Evolutionary conservation across 192 early-diverging fungal species (phyloP).

Genomic region (Funneliformis geosporum): DNA sequence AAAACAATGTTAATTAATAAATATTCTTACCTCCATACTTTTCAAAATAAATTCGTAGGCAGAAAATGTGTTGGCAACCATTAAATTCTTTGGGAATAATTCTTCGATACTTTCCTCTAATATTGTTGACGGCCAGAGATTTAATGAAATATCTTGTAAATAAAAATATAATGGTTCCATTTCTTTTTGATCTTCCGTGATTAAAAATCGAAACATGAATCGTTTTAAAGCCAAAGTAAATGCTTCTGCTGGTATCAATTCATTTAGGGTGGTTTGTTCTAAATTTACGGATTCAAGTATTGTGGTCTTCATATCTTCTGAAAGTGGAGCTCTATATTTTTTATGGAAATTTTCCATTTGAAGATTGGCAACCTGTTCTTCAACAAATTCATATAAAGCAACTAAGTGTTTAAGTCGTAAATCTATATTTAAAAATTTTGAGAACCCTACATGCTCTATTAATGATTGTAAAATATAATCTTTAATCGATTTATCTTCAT

Average conservation of each 20-base stretch:
- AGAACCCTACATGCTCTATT: not conserved
- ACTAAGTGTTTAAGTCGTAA: slow-evolving; percentile 24
- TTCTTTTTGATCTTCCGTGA: not conserved
- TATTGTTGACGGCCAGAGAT: not conserved
- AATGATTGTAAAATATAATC: slow-evolving; percentile 13
- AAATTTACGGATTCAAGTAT: not conserved
- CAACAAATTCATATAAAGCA: slow-evolving; percentile 28
- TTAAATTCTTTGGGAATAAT: not conserved
- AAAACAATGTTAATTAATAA: too few relatives aligned
- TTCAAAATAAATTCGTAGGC: not conserved
- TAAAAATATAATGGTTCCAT: not conserved
- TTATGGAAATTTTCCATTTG: slow-evolving; percentile 16
- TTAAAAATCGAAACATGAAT: slow-evolving; percentile 12
- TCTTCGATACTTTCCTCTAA: not conserved
- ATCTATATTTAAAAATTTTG: not conserved
- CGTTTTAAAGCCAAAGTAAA: slow-evolving; percentile 6
- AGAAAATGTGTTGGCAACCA: not conserved
- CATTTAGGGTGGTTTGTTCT: not conserved
- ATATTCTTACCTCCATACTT: not conserved
- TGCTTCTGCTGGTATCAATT: not conserved
- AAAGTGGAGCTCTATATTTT: slow-evolving; percentile 20
- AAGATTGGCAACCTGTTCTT: slow-evolving; percentile 21
- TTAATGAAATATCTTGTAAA: not conserved
- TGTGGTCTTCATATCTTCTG: not conserved
- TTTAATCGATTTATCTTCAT: slow-evolving; percentile 18